phyloP scores from a whole-genome alignment of 768 basidiomycete genomes.

The Termitomyces sp. region DNA sequence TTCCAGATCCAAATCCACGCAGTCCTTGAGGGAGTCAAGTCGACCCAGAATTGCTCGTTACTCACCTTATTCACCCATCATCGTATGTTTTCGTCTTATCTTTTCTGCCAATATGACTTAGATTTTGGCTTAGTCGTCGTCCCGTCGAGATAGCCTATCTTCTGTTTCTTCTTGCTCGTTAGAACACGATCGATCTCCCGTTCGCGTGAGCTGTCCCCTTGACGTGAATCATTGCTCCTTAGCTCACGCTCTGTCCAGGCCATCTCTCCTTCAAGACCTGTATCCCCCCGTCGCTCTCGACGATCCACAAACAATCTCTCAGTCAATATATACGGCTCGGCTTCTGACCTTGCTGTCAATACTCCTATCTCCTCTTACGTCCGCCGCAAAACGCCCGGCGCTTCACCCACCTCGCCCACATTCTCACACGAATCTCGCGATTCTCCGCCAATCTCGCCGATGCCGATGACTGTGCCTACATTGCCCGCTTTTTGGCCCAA shows the following conservation, averaged over 20 bases:
- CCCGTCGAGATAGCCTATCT: slow-evolving; percentile 47
- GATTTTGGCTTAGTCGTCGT: slow-evolving; percentile 31
- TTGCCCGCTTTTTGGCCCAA: slow-evolving; percentile 55
- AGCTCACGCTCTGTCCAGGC: slow-evolving; percentile 25
- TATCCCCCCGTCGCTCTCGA: slow-evolving; percentile 42
- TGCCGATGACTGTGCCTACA: slow-evolving; percentile 63
- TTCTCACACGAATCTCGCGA: slow-evolving; percentile 49
- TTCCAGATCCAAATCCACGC: slow-evolving; percentile 44
- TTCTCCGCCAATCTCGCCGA: slow-evolving; percentile 36
- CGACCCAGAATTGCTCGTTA: slow-evolving; percentile 42
- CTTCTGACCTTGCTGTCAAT: slow-evolving; percentile 54
- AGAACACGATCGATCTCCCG: slow-evolving; percentile 37
- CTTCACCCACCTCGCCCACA: slow-evolving; percentile 67
- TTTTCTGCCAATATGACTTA: slow-evolving; percentile 3
- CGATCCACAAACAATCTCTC: slow-evolving; percentile 45
- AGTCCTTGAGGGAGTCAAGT: slow-evolving; percentile 40
- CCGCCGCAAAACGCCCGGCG: slow-evolving; percentile 74
- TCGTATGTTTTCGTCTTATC: slow-evolving; percentile 30
- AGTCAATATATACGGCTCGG: slow-evolving; percentile 48
- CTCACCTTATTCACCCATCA: slow-evolving; percentile 46
- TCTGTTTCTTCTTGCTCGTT: slow-evolving; percentile 40
- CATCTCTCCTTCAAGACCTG: slow-evolving; percentile 34
- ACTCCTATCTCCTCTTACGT: slow-evolving; percentile 81
- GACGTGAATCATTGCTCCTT: not conserved
- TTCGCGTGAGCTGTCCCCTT: slow-evolving; percentile 28